A percentile compares a stretch with the other conserved stretches of the same genome.
Evolutionary conservation across 805 yeast species (phyloP).

Genomic region (Wickerhamomyces pijperi): DNA sequence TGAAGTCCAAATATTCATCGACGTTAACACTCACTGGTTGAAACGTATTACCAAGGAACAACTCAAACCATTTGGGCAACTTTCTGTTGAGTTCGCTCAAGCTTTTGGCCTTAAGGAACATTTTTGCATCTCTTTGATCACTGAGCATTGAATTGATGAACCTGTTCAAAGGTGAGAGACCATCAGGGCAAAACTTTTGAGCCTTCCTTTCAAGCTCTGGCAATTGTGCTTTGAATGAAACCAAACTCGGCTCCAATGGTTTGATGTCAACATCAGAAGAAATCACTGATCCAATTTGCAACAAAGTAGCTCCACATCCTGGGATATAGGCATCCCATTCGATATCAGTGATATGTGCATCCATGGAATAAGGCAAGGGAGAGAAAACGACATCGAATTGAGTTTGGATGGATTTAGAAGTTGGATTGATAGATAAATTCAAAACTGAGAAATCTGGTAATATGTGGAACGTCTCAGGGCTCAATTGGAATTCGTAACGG

Average conservation of each 20-base stretch:
- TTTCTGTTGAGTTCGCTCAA: constrained; percentile 5
- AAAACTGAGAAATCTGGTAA: neutral
- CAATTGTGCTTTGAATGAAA: neutral
- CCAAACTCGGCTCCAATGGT: neutral
- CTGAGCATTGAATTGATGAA: constrained; percentile 7
- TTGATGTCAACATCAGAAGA: constrained; percentile 1
- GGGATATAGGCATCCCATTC: constrained; percentile 14
- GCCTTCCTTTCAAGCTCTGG: constrained; percentile 6
- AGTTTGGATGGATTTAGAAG: neutral
- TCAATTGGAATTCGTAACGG: neutral
- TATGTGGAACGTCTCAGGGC: neutral
- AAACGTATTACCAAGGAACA: constrained; percentile 6
- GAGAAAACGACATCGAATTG: neutral
- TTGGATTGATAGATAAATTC: neutral
- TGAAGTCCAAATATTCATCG: neutral
- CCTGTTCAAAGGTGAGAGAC: constrained; percentile 8
- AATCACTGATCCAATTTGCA: constrained; percentile 4
- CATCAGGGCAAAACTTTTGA: constrained; percentile 8
- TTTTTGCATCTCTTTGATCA: constrained; percentile 1
- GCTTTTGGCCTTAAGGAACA: constrained; percentile 6
- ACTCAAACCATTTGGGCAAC: constrained; percentile 10
- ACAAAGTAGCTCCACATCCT: constrained; percentile 8
- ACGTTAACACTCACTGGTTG: constrained; percentile 5
- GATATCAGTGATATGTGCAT: neutral
- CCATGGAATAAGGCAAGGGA: neutral